Base-by-base conservation (phyloP, 2,329 filamentous ascomycete species). In the Canariomyces notabilis region DNA sequence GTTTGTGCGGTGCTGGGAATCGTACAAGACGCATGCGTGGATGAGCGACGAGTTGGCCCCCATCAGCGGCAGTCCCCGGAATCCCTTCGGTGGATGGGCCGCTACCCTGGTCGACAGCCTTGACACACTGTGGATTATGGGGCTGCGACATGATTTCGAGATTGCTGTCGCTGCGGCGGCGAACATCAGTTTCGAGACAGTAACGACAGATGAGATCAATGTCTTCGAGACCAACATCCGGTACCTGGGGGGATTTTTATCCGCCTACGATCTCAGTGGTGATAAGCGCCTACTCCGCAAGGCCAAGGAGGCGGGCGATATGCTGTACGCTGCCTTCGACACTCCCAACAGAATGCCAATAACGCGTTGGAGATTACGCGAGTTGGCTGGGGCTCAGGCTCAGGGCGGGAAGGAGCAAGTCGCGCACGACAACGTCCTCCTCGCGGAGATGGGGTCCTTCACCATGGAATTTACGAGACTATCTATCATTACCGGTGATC, bases 51-150 rank as follows among this genome's bases (percentile, higher is more conserved):
- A 83, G 54, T 66, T 85, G 42, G 68, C 69, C 22, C 82, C 82
- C 3, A 56, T 85, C 8, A 72, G 72, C 14, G 79, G 72, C 9
- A 57, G 61, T 2, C 67, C 63, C 39, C 71, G 72, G 36, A 73
- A 83, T 55, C 74, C 77, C 26, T 84, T 83, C 63, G 79, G 77
- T 12, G 82, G 82, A 19, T 85, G 81, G 81, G 79, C 77, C 6
- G 81, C 81, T 4, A 85, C 81, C 5, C 66, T 85, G 46, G 79
- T 85, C n/a, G 82, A 85, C 59, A 68, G 78, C 2, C 69, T 85
- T 42, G 84, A 87, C 59, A 80, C 80, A n/a, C 68, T 88, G 12
- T 87, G 83, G 82, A 83, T 87, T 53, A 81, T 87, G 76, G 83
- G 76, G 4, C 55, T 87, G 59, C 74, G 73, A 51, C 68, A 76